Evolutionary conservation across 2,329 filamentous ascomycete species (phyloP).

Genomic region (Aspergillus ochraceoroseus): DNA sequence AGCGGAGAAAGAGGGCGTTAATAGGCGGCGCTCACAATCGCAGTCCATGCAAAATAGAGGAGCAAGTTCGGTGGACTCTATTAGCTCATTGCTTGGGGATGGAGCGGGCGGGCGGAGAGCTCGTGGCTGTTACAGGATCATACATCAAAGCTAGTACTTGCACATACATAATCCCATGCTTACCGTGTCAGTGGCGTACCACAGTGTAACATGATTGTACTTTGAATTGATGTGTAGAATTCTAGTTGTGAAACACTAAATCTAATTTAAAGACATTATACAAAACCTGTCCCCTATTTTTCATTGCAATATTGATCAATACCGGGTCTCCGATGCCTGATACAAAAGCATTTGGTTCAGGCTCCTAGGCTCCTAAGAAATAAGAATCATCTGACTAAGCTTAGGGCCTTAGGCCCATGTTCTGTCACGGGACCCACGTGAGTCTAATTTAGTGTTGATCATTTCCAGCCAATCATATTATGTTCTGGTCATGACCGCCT

Average conservation of each 20-base stretch:
- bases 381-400: not conserved
- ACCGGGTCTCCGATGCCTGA: too few relatives aligned
- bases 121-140: slow-evolving; percentile 11
- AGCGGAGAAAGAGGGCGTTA: slow-evolving; percentile 3
- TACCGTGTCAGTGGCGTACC: not conserved
- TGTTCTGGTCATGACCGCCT: slow-evolving; percentile 24
- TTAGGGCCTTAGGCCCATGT: too few relatives aligned
- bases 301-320: too few relatives aligned
- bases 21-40: not conserved
- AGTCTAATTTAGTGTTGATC: not conserved
- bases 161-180: not conserved
- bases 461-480: slow-evolving; percentile 24
- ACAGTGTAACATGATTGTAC: slow-evolving; percentile 3
- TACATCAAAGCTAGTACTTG: slow-evolving; percentile 7
- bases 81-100: slow-evolving; percentile 30
- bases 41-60: slow-evolving; percentile 13
- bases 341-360: too few relatives aligned
- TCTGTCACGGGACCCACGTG: slow-evolving; percentile 19
- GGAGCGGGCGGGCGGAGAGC: slow-evolving; percentile 28
- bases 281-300: too few relatives aligned
- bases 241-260: too few relatives aligned
- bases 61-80: slow-evolving; percentile 18
- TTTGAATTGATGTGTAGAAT: too few relatives aligned
- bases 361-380: too few relatives aligned
- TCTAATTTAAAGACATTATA: too few relatives aligned